A percentile compares a stretch with the other conserved stretches of the same genome.
These are phyloP conservation scores for Thoreauomyces humboldtii DNA, from an alignment of 192 early-diverging fungal genomes.

Conservation along the genomic window DNA sequence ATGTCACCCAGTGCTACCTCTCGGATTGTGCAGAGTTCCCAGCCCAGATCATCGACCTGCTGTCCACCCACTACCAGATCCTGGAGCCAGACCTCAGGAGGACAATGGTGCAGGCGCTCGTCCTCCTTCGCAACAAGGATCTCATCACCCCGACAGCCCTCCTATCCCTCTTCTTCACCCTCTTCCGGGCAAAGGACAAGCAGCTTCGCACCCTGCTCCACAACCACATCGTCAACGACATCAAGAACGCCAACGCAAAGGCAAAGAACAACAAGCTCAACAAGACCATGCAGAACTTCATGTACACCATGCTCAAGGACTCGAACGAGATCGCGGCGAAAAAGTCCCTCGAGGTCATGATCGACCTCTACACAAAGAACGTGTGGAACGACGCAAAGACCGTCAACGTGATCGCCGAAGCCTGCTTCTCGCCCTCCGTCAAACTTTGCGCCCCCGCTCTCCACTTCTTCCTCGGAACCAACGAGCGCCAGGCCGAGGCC, in stretches of 20 bases:
- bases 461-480: constrained; percentile 85
- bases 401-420: constrained; percentile 96
- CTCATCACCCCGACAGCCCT: constrained; percentile 57
- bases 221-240: constrained; percentile 92
- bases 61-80: constrained; percentile 77
- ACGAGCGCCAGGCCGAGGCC: constrained; percentile 63
- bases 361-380: constrained; percentile 94
- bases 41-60: constrained; percentile 76
- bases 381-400: constrained; percentile 99
- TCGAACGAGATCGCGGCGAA: constrained; percentile 83
- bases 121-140: constrained; percentile 86
- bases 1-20: constrained; percentile 84
- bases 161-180: constrained; percentile 91
- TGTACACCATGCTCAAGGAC: constrained; percentile 93
- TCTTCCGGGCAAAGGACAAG: constrained; percentile 95
- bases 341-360: constrained; percentile 94
- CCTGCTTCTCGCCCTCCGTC: constrained; percentile 86
- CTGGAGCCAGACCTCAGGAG: constrained; percentile 81
- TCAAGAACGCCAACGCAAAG: constrained; percentile 89
- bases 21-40: constrained; percentile 76
- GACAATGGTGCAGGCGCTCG: constrained; percentile 84
- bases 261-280: constrained; percentile 97
- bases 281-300: constrained; percentile 94
- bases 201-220: constrained; percentile 83
- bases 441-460: constrained; percentile 92